A percentile compares a stretch with the other conserved stretches of the same genome.
Conservation (phyloP, 177 flowering plant genomes). For the Tripterygium wilfordii region DNA sequence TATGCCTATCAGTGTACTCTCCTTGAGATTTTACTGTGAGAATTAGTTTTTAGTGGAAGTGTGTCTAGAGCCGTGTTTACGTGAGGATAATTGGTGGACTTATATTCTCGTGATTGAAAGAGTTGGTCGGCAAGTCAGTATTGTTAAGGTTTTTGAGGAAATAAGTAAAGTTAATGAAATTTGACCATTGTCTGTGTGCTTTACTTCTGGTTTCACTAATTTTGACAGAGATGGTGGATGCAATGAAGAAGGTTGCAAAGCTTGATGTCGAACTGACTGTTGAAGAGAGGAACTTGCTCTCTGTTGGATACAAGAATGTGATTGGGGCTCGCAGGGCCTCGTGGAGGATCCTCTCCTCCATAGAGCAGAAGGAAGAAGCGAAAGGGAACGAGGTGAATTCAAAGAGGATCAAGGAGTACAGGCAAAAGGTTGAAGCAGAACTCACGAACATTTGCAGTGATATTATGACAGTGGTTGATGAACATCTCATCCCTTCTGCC, state of each 20-base stretch:
- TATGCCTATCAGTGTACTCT: too few species aligned
- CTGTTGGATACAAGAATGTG: too few species aligned
- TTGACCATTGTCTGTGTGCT: too few species aligned
- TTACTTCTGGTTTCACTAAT: too few species aligned
- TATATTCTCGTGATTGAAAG: too few species aligned
- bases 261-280: conserved; percentile 44
- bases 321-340: conserved; percentile 43
- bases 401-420: conserved; percentile 41
- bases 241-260: conserved; percentile 49
- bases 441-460: conserved; percentile 36
- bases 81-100: too few species aligned
- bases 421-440: conserved; percentile 43
- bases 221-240: conserved; percentile 44
- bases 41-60: too few species aligned
- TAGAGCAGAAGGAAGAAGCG: conserved; percentile 44
- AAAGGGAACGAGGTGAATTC: conserved; percentile 38
- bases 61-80: too few species aligned
- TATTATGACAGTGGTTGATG: conserved; percentile 42
- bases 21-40: too few species aligned
- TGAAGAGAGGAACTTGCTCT: conserved; percentile 45
- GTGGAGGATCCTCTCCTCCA: conserved; percentile 47
- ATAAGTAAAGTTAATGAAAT: too few species aligned
- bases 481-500: conserved; percentile 45
- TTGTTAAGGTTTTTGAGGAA: too few species aligned
- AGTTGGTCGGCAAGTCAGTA: too few species aligned